Evolutionary conservation across 2,329 filamentous ascomycete species (phyloP).

Genomic region (Colletotrichum navitas): DNA sequence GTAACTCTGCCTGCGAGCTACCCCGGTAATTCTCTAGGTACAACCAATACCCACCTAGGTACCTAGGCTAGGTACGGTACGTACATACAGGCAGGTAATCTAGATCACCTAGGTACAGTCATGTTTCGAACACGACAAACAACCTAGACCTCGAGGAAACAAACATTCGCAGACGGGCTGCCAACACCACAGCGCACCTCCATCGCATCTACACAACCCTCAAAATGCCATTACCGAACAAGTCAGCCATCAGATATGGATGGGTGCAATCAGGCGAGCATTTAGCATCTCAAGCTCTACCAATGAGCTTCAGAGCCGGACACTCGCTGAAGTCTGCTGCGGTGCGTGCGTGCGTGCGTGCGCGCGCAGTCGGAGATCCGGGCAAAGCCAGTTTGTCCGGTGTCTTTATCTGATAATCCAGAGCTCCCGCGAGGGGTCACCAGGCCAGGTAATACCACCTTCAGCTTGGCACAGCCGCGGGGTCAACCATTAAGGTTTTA

Average conservation of each 20-base stretch:
- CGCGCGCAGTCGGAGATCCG: slow-evolving; percentile 8
- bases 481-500: slow-evolving; percentile 19
- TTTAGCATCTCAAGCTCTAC: too few species aligned
- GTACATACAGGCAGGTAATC: too few species aligned
- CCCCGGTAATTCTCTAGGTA: neutral
- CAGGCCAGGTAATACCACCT: slow-evolving; percentile 8
- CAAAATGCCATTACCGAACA: neutral
- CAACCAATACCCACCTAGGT: neutral
- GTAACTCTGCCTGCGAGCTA: neutral
- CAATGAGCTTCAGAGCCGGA: neutral
- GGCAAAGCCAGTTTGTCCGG: neutral
- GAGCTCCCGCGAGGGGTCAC: slow-evolving; percentile 2
- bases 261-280: too few species aligned
- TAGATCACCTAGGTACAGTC: too few species aligned
- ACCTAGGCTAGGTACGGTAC: neutral
- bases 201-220: neutral
- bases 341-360: neutral
- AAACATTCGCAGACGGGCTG: neutral
- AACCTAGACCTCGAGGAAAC: neutral
- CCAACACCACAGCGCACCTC: neutral
- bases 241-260: neutral
- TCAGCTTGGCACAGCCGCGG: slow-evolving; percentile 14
- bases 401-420: neutral
- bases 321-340: neutral
- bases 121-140: neutral